Percentiles rank a stretch among this genome's conserved stretches.
phyloP scores from a whole-genome alignment of 352 stramenopile species.

The Phytophthora lateralis region DNA sequence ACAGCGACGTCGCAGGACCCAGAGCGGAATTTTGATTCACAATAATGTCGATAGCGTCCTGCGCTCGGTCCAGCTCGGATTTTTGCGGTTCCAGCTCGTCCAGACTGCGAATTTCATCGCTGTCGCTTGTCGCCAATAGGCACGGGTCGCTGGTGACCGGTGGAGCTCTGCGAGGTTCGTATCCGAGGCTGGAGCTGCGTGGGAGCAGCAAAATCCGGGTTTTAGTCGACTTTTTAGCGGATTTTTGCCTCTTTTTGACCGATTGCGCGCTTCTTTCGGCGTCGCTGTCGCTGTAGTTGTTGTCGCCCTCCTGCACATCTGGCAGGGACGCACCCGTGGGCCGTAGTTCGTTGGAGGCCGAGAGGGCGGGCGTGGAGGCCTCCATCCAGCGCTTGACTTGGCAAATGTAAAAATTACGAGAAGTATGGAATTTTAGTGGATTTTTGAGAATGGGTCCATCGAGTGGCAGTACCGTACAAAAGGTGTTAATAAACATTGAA shows the following conservation, averaged over 20 bases:
- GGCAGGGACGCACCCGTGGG: conserved; percentile 23
- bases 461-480: not conserved
- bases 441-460: not conserved
- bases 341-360: conserved; percentile 5
- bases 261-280: conserved; percentile 1
- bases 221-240: conserved; percentile 9
- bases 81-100: conserved; percentile 29
- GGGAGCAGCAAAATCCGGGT: conserved; percentile 19
- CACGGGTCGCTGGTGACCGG: conserved; percentile 31
- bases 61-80: conserved; percentile 4
- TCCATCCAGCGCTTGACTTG: conserved; percentile 7
- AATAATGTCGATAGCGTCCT: conserved; percentile 9
- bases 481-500: not conserved
- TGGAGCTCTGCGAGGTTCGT: conserved; percentile 12
- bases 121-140: conserved; percentile 25
- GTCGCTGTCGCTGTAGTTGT: conserved; percentile 18
- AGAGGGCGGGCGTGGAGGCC: not conserved
- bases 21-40: conserved; percentile 3
- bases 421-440: not conserved
- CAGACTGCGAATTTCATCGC: conserved; percentile 26
- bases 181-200: conserved; percentile 21
- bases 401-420: not conserved
- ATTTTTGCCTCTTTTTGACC: not conserved
- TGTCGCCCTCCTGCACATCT: conserved; percentile 10
- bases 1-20: not conserved